phyloP scores from a whole-genome alignment of 2,329 filamentous ascomycete genomes.

The Huntiella moniliformis region DNA sequence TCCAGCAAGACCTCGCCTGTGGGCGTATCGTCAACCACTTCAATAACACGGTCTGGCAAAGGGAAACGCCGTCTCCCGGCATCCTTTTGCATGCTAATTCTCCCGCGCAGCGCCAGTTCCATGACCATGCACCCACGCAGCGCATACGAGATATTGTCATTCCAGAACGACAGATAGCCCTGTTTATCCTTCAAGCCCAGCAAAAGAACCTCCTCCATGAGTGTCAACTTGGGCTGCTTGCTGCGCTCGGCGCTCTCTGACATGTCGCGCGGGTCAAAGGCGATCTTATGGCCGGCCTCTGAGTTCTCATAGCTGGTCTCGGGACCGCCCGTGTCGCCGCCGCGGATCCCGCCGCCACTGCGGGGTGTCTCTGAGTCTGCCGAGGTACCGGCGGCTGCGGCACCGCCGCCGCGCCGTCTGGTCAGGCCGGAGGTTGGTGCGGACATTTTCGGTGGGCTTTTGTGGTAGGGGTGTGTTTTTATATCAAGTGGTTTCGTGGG shows the following conservation, averaged over 20 bases:
- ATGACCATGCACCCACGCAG: slow-evolving; percentile 95
- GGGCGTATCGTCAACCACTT: slow-evolving; percentile 89
- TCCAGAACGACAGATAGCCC: slow-evolving; percentile 99
- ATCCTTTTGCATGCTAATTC: slow-evolving; percentile 97
- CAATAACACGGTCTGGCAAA: slow-evolving; percentile 79
- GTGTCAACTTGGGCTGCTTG: slow-evolving; percentile 93
- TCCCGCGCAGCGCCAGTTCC: slow-evolving; percentile 85
- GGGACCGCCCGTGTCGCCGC: slow-evolving; percentile 43
- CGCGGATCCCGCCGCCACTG: slow-evolving; percentile 28
- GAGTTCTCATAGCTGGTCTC: slow-evolving; percentile 78
- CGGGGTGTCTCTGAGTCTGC: slow-evolving; percentile 29
- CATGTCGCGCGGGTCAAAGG: slow-evolving; percentile 91
- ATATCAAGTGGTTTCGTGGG: background rate
- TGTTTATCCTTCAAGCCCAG: slow-evolving; percentile 94
- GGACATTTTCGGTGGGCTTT: slow-evolving; percentile 4
- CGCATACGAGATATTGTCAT: slow-evolving; percentile 98
- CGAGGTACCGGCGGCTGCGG: slow-evolving; percentile 28
- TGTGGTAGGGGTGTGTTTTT: background rate
- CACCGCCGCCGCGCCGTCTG: slow-evolving; percentile 48
- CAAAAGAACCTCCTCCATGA: slow-evolving; percentile 96
- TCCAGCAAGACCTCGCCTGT: slow-evolving; percentile 95
- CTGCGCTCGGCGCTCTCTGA: slow-evolving; percentile 88
- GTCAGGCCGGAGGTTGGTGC: slow-evolving; percentile 31
- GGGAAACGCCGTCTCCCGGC: slow-evolving; percentile 80
- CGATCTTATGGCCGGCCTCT: slow-evolving; percentile 97